Evolutionary conservation across 306 rosid genomes (phyloP).

Genomic region (Corylus americana): DNA sequence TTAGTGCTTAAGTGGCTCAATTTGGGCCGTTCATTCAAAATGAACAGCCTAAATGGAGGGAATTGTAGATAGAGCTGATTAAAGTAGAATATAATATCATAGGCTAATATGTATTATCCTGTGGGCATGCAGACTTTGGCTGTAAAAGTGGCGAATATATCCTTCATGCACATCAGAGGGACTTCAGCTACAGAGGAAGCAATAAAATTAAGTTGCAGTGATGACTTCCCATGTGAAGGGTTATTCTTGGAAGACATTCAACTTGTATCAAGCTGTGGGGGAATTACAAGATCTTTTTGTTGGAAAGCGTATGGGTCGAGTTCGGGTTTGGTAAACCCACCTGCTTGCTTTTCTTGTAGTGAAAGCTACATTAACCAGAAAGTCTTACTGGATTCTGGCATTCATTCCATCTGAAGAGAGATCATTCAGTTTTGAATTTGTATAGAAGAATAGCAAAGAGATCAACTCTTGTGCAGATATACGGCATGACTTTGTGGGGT

Average conservation of each 20-base stretch:
- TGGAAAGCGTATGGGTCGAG: constrained; percentile 80
- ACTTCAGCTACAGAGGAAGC: constrained; percentile 80
- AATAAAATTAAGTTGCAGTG: constrained; percentile 75
- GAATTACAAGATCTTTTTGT: constrained; percentile 50
- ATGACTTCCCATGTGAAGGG: constrained; percentile 62
- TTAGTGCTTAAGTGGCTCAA: too few species aligned
- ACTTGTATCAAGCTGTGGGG: constrained; percentile 43
- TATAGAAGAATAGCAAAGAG: neutral
- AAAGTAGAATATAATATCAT: neutral
- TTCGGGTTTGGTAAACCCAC: constrained; percentile 56
- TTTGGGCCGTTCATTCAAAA: too few species aligned
- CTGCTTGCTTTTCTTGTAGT: constrained; percentile 46
- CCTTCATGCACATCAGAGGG: constrained; percentile 70
- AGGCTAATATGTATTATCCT: constrained; percentile 14
- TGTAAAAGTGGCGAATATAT: constrained; percentile 63
- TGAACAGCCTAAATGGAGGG: too few species aligned
- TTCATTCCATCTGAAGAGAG: constrained; percentile 31
- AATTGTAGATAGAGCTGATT: too few species aligned
- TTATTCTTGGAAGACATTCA: constrained; percentile 62
- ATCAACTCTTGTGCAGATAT: neutral
- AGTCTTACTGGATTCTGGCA: constrained; percentile 33
- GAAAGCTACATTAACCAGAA: constrained; percentile 42
- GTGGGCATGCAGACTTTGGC: constrained; percentile 67
- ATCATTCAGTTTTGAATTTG: constrained; percentile 3
- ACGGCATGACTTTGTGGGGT: neutral